A percentile compares a stretch with the other conserved stretches of the same genome.
Evolutionary conservation across 192 early-diverging fungal species (phyloP).

Genomic region (Gamsiella multidivaricata): DNA sequence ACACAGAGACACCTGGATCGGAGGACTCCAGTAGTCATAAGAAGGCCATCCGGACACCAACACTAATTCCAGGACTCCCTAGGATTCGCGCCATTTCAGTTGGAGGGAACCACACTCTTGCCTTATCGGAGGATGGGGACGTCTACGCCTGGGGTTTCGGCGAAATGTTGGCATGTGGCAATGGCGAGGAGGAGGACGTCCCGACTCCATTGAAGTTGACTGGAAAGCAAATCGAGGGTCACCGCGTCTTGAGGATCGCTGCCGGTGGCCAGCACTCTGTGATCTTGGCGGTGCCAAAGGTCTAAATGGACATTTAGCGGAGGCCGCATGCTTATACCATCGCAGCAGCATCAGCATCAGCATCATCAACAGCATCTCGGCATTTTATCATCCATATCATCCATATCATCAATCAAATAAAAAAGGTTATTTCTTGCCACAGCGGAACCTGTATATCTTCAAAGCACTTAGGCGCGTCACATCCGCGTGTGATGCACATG

Average conservation of each 20-base stretch:
- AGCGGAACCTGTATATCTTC: too few species aligned
- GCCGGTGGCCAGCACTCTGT: conserved; percentile 90
- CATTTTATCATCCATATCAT: background rate
- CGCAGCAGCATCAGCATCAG: background rate
- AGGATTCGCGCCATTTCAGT: conserved; percentile 62
- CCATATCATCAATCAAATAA: background rate
- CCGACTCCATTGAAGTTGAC: conserved; percentile 65
- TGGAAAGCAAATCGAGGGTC: conserved; percentile 77
- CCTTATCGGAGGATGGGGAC: conserved; percentile 64
- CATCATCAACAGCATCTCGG: background rate
- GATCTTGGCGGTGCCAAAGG: conserved; percentile 55
- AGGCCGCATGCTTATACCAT: too few species aligned
- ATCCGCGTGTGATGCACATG: too few species aligned
- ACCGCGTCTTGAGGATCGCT: conserved; percentile 66
- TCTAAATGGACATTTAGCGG: too few species aligned
- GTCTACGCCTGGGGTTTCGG: conserved; percentile 93
- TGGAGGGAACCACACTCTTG: conserved; percentile 72
- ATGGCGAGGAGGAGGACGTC: conserved; percentile 81
- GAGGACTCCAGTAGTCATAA: conserved; percentile 56
- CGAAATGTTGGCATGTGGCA: conserved; percentile 85
- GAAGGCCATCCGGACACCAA: conserved; percentile 70
- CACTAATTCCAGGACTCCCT: conserved; percentile 55
- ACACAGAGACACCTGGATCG: conserved; percentile 47
- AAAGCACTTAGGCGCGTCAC: too few species aligned
- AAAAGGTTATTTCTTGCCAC: background rate